phyloP scores from a whole-genome alignment of 345 rosid genomes.

The Eutrema japonicum region DNA sequence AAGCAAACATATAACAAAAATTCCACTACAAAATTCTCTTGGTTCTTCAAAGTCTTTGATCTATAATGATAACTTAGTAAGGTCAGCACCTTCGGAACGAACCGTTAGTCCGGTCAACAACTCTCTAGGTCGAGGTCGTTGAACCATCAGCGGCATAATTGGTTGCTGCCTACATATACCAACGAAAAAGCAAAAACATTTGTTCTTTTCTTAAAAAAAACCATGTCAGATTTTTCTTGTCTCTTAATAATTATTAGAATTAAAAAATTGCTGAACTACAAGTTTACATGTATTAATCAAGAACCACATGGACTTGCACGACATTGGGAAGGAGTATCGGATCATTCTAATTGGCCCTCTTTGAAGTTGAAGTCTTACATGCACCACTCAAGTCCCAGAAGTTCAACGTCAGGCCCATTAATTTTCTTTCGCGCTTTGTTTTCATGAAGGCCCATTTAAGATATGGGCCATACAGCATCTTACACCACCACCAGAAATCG shows the following conservation, averaged over 20 bases:
- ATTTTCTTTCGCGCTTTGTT: not conserved
- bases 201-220: not conserved
- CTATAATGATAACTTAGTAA: not conserved
- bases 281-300: not conserved
- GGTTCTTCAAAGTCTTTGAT: slow-evolving; percentile 21
- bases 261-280: not conserved
- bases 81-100: not conserved
- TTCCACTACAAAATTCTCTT: not conserved
- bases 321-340: not conserved
- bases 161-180: slow-evolving; percentile 35
- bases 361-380: not conserved
- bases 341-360: not conserved
- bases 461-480: not conserved
- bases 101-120: slow-evolving; percentile 28
- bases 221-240: not conserved
- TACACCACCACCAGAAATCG: not conserved
- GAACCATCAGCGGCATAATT: slow-evolving; percentile 16
- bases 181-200: slow-evolving; percentile 11
- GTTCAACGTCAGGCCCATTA: not conserved
- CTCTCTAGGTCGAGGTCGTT: slow-evolving; percentile 27
- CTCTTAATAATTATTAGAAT: not conserved
- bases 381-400: not conserved
- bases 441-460: not conserved
- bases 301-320: not conserved
- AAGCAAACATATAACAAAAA: not conserved